Conservation (phyloP, 495 filamentous ascomycete species). For the Cetradonia linearis region DNA sequence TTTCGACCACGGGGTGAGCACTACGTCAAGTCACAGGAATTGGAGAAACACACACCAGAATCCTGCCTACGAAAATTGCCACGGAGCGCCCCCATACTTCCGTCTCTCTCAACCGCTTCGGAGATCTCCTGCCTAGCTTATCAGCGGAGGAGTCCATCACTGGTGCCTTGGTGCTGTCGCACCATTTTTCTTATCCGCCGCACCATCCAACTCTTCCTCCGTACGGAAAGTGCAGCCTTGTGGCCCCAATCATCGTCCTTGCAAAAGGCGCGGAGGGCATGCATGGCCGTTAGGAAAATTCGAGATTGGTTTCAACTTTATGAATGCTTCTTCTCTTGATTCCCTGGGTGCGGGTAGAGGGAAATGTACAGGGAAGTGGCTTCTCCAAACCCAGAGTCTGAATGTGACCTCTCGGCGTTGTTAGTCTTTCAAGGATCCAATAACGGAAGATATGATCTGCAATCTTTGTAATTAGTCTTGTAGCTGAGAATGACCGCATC, state of each 20-base stretch:
- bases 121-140: not conserved
- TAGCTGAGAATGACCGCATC: not conserved
- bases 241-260: not conserved
- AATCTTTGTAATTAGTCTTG: not conserved
- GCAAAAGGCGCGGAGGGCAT: not conserved
- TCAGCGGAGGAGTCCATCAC: not conserved
- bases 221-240: not conserved
- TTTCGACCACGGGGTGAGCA: too few species aligned
- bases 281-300: slow-evolving; percentile 1
- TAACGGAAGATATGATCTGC: not conserved
- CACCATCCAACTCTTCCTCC: not conserved
- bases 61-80: not conserved
- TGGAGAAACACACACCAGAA: not conserved
- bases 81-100: not conserved
- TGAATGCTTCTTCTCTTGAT: not conserved
- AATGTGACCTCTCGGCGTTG: not conserved
- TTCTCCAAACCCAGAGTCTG: not conserved
- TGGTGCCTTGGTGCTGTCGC: not conserved
- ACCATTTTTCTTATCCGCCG: slow-evolving; percentile 10
- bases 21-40: not conserved
- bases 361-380: not conserved
- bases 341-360: not conserved
- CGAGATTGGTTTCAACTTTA: not conserved
- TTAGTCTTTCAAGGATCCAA: not conserved
- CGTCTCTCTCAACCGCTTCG: not conserved